Evolutionary conservation across 2,329 filamentous ascomycete genomes (phyloP).

Genomic region (Scolecobasidium constrictum): DNA sequence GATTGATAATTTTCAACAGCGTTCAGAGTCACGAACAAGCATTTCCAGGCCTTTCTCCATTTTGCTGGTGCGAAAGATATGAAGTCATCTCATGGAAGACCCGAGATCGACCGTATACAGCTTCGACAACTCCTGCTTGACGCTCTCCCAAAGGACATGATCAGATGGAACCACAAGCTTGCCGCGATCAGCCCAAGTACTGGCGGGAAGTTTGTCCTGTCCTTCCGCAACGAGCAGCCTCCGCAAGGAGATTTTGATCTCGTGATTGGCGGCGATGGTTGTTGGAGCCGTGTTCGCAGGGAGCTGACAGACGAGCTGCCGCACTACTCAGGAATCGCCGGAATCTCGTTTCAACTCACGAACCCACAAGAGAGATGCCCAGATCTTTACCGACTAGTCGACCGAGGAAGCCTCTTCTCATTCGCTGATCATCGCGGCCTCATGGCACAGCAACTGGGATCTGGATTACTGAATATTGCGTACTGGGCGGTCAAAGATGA

Average conservation of each 20-base stretch:
- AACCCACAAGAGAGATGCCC: conserved; percentile 2
- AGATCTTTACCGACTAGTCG: conserved; percentile 5
- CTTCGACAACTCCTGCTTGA: conserved; percentile 26
- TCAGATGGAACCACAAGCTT: conserved; percentile 21
- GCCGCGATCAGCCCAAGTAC: conserved; percentile 12
- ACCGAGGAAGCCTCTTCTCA: conserved; percentile 7
- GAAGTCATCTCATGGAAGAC: conserved; percentile 12
- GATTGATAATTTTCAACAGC: neutral
- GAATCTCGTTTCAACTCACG: neutral
- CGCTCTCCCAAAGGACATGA: conserved; percentile 20
- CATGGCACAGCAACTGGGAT: conserved; percentile 9
- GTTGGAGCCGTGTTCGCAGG: conserved; percentile 29
- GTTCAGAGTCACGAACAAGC: conserved; percentile 4
- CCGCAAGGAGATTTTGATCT: conserved; percentile 27
- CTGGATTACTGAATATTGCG: conserved; percentile 4
- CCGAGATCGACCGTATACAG: conserved; percentile 31
- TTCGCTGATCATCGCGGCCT: conserved; percentile 2
- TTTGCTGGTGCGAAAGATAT: conserved; percentile 7
- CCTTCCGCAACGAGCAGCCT: neutral
- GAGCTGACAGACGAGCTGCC: conserved; percentile 23
- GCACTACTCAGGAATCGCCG: conserved; percentile 29
- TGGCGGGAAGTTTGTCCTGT: neutral
- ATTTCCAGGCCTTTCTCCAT: conserved; percentile 4
- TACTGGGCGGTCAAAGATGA: conserved; percentile 2
- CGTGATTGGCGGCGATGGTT: conserved; percentile 38